Base-by-base conservation (phyloP, 306 rosid genomes). In the Citrullus colocynthis region DNA sequence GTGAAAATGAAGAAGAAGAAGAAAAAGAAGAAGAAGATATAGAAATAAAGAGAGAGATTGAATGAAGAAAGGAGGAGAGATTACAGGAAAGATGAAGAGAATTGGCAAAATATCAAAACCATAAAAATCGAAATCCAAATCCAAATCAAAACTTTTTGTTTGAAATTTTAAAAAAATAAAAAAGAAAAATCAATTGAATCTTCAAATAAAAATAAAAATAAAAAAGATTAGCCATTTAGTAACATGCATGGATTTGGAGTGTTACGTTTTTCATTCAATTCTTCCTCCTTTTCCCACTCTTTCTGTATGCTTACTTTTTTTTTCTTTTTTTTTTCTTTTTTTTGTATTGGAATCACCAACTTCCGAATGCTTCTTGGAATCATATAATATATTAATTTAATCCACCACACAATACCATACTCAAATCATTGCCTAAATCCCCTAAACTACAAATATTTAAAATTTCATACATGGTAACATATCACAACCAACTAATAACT, bases 1-100 rank as follows among this genome's bases (percentile, higher is more conserved):
- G 86, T 81, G 36, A 32, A 32, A 3, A 78, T 55, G 86, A 41
- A 76, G 89, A 80, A 86, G 85, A 57, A 57, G 73, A 66, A 18
- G 49, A 64, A 64, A 79, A 81, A 71, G 82, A 17, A 79, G 90
- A 83, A 84, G 82, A 4, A 39, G 48, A 52, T 8, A 63, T 7
- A 64, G 20, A 24, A 57, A 49, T 56, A 55, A 24, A 8, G 41
- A 30, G 15, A 71, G 57, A 69, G 36, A 18, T 36, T 36, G 39
- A 36, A 36, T 36, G 39, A 36, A 36, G 39, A 36, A 36, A 36
- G 6, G 39, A 39, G 6, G 58, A 71, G 76, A 72, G 61, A 72
- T 73, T 73, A 30, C 61, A 73, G 77, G 77, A 9, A 51, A 14
- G 20, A 14, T 69, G 32, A 14, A 71, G 58, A 71, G 56, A 70